Conservation (phyloP, 352 stramenopile genomes). For the Phytophthora pluvialis region DNA sequence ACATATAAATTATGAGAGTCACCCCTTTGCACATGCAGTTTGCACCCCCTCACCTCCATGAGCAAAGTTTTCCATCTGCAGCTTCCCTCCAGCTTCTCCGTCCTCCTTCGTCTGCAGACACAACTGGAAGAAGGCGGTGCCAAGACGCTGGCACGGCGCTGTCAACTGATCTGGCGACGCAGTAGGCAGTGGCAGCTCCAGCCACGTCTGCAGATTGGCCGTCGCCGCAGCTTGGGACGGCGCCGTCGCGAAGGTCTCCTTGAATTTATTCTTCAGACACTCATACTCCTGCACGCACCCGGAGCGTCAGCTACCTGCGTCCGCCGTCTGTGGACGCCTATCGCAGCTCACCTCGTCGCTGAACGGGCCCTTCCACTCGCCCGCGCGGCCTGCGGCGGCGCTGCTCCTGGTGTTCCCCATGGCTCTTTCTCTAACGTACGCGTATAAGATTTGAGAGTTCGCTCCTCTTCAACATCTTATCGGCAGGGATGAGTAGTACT, state of each 20-base stretch:
- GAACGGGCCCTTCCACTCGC: constrained; percentile 82
- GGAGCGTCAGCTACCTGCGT: background rate
- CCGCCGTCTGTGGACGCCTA: background rate
- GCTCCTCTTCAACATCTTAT: too few species aligned
- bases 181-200: constrained; percentile 46
- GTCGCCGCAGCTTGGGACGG: constrained; percentile 29
- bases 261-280: constrained; percentile 56
- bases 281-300: constrained; percentile 62
- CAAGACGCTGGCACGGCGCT: constrained; percentile 33
- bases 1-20: background rate
- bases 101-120: constrained; percentile 50
- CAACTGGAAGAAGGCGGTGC: constrained; percentile 55
- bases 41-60: constrained; percentile 54
- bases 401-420: constrained; percentile 53
- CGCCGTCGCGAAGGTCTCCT: constrained; percentile 36
- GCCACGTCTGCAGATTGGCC: constrained; percentile 50
- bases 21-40: too few species aligned
- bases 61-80: constrained; percentile 63
- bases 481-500: too few species aligned
- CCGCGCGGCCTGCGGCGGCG: constrained; percentile 4
- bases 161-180: constrained; percentile 38
- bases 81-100: constrained; percentile 17
- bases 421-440: constrained; percentile 13
- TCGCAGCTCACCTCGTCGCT: constrained; percentile 62
- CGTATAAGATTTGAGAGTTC: constrained; percentile 15